Percentiles rank a stretch among this genome's conserved stretches.
These are phyloP conservation scores for Imleria badia DNA, from an alignment of 768 basidiomycete species.

Conservation along the genomic window DNA sequence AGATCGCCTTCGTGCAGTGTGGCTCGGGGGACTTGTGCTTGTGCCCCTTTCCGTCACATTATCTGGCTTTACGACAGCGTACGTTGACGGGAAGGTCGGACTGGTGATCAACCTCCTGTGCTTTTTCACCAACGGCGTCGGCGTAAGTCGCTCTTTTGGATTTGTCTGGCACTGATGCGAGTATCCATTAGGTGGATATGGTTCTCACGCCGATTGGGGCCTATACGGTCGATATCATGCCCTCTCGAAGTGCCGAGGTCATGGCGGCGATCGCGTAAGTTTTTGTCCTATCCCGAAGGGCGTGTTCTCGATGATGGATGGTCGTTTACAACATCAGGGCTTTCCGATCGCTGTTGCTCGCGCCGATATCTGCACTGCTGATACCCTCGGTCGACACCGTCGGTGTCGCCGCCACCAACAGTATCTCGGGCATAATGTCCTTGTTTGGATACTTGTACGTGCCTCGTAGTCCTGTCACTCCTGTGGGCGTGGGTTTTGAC, in stretches of 20 bases:
- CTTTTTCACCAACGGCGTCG: constrained; percentile 63
- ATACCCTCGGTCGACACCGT: constrained; percentile 48
- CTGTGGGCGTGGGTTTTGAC: neutral
- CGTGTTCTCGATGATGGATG: neutral
- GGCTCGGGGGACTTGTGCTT: constrained; percentile 46
- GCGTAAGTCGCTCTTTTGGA: constrained; percentile 41
- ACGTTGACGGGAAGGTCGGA: constrained; percentile 49
- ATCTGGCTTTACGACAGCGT: constrained; percentile 51
- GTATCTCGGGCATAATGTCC: constrained; percentile 43
- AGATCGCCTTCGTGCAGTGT: constrained; percentile 58
- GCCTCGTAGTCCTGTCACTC: neutral
- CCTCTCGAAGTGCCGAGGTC: constrained; percentile 60
- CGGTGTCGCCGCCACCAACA: constrained; percentile 52
- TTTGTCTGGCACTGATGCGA: neutral
- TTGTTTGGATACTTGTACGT: constrained; percentile 56
- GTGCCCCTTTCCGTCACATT: constrained; percentile 52
- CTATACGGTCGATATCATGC: constrained; percentile 62
- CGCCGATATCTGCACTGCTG: constrained; percentile 12
- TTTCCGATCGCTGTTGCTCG: constrained; percentile 23
- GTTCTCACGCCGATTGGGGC: constrained; percentile 55
- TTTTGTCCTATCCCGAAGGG: neutral
- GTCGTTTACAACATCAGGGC: constrained; percentile 10
- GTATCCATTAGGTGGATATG: constrained; percentile 47
- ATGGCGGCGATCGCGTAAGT: constrained; percentile 56
- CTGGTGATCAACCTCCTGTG: constrained; percentile 51